A percentile compares a stretch with the other conserved stretches of the same genome.
Conservation (phyloP, 2,329 filamentous ascomycete genomes). For the Diaporthe vaccinii region DNA sequence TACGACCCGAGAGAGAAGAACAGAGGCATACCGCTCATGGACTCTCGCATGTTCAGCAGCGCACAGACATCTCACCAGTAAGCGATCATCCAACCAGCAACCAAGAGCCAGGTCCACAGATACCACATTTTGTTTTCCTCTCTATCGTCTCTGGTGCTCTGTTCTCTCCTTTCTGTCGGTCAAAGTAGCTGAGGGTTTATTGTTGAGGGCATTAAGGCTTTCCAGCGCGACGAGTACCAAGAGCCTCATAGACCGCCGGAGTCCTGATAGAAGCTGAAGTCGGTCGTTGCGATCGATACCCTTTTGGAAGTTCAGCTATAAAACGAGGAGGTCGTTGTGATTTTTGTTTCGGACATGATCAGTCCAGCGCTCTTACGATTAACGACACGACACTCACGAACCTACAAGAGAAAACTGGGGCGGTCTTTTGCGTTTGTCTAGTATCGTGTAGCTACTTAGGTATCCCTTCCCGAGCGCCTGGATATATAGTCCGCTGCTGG, state of each 20-base stretch:
- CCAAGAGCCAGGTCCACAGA: conserved; percentile 3
- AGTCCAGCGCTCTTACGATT: conserved; percentile 1
- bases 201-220: conserved; percentile 30
- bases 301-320: background rate
- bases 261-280: conserved; percentile 29
- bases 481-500: background rate
- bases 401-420: background rate
- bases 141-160: background rate
- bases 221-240: conserved; percentile 31
- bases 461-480: background rate
- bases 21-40: conserved; percentile 63
- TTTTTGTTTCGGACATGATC: background rate
- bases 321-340: conserved; percentile 7
- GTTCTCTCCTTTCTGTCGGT: conserved; percentile 5
- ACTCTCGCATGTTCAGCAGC: conserved; percentile 55
- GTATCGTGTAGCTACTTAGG: conserved; percentile 10
- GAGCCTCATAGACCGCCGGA: conserved; percentile 34
- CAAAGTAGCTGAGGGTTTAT: conserved; percentile 29
- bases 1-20: conserved; percentile 59
- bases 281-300: conserved; percentile 25
- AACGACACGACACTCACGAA: conserved; percentile 2
- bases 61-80: conserved; percentile 41
- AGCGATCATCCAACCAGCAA: conserved; percentile 29
- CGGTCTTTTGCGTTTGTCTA: conserved; percentile 17
- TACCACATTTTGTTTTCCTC: background rate